phyloP scores from a whole-genome alignment of 345 rosid species.

The Melaleuca quinquenervia region DNA sequence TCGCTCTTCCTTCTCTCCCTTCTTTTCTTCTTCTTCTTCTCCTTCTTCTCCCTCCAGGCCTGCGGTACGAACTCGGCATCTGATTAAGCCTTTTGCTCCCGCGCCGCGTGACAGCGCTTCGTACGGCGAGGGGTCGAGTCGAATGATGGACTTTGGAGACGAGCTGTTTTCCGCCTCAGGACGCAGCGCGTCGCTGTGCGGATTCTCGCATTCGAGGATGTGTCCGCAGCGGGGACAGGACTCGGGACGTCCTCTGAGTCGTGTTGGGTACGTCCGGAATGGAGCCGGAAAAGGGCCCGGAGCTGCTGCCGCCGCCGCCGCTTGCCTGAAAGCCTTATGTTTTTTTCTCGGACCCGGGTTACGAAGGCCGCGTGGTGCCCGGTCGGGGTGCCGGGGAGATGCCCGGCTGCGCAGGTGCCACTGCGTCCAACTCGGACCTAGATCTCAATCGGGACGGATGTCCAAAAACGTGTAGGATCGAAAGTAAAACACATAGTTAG shows the following conservation, averaged over 20 bases:
- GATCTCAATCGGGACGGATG: too few species aligned
- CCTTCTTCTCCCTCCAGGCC: background rate
- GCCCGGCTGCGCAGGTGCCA: background rate
- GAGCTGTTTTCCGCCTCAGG: background rate
- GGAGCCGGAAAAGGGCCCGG: too few species aligned
- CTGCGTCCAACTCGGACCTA: background rate
- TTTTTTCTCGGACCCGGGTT: too few species aligned
- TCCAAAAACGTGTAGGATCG: rapidly evolving
- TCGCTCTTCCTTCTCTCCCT: background rate
- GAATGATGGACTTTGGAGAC: background rate
- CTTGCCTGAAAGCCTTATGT: too few species aligned
- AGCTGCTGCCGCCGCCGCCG: background rate
- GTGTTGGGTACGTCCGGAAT: background rate
- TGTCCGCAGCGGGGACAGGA: background rate
- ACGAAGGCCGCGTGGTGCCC: background rate
- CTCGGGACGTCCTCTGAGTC: background rate
- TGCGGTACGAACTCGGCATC: background rate
- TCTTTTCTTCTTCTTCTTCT: background rate
- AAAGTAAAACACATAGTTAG: background rate
- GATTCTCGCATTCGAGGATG: background rate
- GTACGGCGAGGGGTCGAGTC: background rate
- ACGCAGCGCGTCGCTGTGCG: background rate
- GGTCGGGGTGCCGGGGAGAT: background rate
- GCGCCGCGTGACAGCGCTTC: background rate
- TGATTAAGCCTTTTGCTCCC: background rate